Percentiles rank a stretch among this genome's conserved stretches.
These are phyloP conservation scores for Infundibulicybe gibba DNA, from an alignment of 768 basidiomycete species.

Conservation along the genomic window DNA sequence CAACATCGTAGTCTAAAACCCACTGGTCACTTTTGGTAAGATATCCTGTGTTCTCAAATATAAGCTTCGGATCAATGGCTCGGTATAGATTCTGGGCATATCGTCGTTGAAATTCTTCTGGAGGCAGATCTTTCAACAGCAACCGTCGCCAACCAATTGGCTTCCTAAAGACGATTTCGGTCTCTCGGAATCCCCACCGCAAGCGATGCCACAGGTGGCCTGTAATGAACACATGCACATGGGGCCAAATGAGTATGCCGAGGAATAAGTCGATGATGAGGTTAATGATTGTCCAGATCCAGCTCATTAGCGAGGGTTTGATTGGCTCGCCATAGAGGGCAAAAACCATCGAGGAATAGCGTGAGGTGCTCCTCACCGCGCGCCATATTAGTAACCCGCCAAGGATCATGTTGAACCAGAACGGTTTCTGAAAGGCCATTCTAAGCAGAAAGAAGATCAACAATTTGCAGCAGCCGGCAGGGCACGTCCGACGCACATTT, in stretches of 20 bases:
- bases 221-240: background rate
- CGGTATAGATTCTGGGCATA: constrained; percentile 1
- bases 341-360: too few relatives aligned
- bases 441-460: too few relatives aligned
- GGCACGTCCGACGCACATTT: too few relatives aligned
- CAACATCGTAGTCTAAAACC: constrained; percentile 3
- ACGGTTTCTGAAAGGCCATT: too few relatives aligned
- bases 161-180: constrained; percentile 7
- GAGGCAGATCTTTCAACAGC: constrained; percentile 1
- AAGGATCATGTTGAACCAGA: too few relatives aligned
- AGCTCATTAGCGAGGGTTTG: too few relatives aligned
- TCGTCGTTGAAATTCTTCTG: background rate
- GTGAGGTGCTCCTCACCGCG: too few relatives aligned
- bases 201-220: constrained; percentile 8
- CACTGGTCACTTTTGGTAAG: constrained; percentile 7
- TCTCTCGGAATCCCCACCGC: constrained; percentile 6
- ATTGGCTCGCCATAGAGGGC: too few relatives aligned
- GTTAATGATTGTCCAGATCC: too few relatives aligned
- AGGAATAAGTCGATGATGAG: too few relatives aligned
- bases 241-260: background rate
- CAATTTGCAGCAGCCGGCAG: too few relatives aligned
- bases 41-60: constrained; percentile 7
- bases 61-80: constrained; percentile 4
- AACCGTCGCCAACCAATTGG: constrained; percentile 2
- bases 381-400: too few relatives aligned